phyloP scores from a whole-genome alignment of 495 filamentous ascomycete species.

The Astrothelium subdiscretum region DNA sequence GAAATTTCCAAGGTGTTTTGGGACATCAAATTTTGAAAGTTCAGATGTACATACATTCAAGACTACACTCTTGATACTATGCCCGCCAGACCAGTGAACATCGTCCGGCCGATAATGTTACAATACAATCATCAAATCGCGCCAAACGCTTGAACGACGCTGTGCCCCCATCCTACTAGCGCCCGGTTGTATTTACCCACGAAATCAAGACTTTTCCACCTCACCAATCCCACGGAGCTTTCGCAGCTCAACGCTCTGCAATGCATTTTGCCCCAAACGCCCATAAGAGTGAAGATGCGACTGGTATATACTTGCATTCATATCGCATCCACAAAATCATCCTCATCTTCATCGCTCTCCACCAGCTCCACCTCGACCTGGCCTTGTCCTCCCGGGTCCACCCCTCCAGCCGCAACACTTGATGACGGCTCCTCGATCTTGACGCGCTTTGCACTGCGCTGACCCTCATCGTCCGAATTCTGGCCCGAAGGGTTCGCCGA shows the following conservation, averaged over 20 bases:
- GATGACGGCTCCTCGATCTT: not conserved
- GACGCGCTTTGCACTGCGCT: not conserved
- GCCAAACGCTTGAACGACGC: too few species aligned
- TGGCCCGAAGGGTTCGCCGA: not conserved
- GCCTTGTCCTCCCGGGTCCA: conserved; percentile 31
- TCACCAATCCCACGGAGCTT: too few species aligned
- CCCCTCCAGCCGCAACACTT: conserved; percentile 5
- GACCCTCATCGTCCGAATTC: not conserved
- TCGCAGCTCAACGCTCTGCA: not conserved
- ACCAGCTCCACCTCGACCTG: conserved; percentile 39
- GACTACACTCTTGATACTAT: too few species aligned
- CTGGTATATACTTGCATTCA: not conserved
- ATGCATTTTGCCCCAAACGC: not conserved
- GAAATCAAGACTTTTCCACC: too few species aligned
- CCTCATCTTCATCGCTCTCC: conserved; percentile 40
- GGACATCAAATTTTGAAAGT: too few species aligned
- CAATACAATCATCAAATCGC: too few species aligned
- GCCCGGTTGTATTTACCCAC: too few species aligned
- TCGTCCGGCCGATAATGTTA: too few species aligned
- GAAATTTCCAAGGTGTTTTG: too few species aligned
- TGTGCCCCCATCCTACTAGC: too few species aligned
- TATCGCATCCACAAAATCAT: conserved; percentile 32
- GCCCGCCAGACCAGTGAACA: too few species aligned
- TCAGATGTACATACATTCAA: too few species aligned
- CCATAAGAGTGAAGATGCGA: not conserved